Conservation (phyloP, 305 asterid genomes). For the Euphrasia arctica region DNA sequence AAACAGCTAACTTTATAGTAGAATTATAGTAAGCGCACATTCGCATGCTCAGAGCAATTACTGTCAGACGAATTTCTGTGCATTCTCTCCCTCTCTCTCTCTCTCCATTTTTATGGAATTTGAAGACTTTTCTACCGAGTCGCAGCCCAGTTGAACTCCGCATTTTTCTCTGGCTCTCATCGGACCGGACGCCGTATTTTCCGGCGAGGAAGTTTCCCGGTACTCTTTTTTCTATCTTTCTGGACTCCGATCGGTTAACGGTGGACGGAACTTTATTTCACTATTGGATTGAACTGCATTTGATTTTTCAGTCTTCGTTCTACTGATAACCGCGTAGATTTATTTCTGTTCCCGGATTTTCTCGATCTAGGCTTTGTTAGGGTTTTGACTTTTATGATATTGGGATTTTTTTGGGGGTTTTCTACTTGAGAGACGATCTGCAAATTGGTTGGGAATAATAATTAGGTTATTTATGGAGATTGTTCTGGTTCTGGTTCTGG, state of each 20-base stretch:
- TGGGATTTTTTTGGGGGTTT: conserved; percentile 17
- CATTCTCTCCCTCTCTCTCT: conserved; percentile 6
- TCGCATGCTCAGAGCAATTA: conserved; percentile 23
- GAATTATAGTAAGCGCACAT: conserved; percentile 17
- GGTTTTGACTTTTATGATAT: neutral
- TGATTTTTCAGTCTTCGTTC: conserved; percentile 21
- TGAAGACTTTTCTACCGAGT: conserved; percentile 22
- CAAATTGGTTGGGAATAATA: conserved; percentile 6
- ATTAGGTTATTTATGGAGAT: too few relatives aligned
- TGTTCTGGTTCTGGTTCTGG: too few relatives aligned
- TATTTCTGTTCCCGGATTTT: neutral
- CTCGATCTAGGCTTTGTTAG: conserved; percentile 29
- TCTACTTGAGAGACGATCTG: conserved; percentile 1
- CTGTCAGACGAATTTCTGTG: conserved; percentile 21
- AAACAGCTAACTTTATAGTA: conserved; percentile 27
- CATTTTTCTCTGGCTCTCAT: conserved; percentile 24
- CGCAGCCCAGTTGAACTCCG: conserved; percentile 51
- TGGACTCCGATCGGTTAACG: too few relatives aligned
- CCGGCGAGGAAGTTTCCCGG: conserved; percentile 24
- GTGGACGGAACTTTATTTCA: too few relatives aligned
- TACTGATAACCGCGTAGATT: conserved; percentile 1
- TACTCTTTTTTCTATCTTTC: neutral
- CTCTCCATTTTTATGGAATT: conserved; percentile 20
- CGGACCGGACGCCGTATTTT: conserved; percentile 21
- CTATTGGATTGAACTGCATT: too few relatives aligned